phyloP scores from a whole-genome alignment of 177 flowering plant species.

The Vitis hybrid region DNA sequence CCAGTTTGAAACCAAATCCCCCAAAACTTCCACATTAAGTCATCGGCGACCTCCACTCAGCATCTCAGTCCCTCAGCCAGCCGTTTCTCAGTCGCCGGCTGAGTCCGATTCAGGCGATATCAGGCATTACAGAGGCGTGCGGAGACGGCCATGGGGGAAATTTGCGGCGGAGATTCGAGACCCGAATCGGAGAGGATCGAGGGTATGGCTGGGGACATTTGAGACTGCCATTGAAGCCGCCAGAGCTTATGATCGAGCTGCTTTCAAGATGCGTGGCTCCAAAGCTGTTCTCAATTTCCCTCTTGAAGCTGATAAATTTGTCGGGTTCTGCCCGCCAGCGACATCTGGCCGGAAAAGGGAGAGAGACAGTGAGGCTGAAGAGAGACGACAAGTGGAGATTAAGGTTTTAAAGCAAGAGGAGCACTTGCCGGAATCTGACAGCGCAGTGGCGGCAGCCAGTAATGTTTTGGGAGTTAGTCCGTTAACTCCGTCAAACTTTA shows the following conservation, averaged over 20 bases:
- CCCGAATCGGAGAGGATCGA: slow-evolving; percentile 4
- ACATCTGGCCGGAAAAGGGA: too few species aligned
- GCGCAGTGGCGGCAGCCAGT: neutral
- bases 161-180: slow-evolving; percentile 17
- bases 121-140: slow-evolving; percentile 7
- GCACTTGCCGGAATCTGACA: too few species aligned
- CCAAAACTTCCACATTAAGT: too few species aligned
- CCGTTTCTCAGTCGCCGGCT: too few species aligned
- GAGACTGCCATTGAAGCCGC: slow-evolving; percentile 14
- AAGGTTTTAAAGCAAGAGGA: too few species aligned
- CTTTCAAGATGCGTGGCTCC: slow-evolving; percentile 2
- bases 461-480: neutral
- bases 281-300: slow-evolving; percentile 13
- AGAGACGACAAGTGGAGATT: too few species aligned
- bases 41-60: too few species aligned
- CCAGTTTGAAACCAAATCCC: too few species aligned
- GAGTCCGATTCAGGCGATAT: too few species aligned
- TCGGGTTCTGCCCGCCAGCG: too few species aligned
- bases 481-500: slow-evolving; percentile 11
- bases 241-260: slow-evolving; percentile 9
- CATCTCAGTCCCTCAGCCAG: too few species aligned
- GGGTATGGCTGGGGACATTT: slow-evolving; percentile 14
- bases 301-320: neutral
- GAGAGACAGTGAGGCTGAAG: too few species aligned
- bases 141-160: slow-evolving; percentile 15